Conservation (phyloP, 2,329 filamentous ascomycete species). For the Phaeosphaeriaceae sp. region DNA sequence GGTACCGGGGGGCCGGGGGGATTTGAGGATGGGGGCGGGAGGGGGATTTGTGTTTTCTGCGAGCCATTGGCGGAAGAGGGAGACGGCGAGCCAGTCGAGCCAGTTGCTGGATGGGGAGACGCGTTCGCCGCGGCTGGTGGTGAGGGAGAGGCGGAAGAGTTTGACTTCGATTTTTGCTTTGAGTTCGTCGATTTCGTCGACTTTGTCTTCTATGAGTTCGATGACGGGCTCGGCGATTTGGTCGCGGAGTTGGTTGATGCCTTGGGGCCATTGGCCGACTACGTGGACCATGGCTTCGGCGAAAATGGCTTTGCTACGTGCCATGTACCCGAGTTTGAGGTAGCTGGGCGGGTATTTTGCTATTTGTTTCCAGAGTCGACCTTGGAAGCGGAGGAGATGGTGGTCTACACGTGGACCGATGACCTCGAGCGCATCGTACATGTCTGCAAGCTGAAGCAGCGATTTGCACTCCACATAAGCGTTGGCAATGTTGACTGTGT, state of each 20-base stretch:
- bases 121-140: constrained; percentile 79
- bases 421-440: constrained; percentile 88
- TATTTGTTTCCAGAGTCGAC: constrained; percentile 91
- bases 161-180: constrained; percentile 80
- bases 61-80: constrained; percentile 89
- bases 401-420: constrained; percentile 91
- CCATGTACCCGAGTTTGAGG: constrained; percentile 85
- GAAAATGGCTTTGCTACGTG: constrained; percentile 79
- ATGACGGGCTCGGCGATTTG: constrained; percentile 77
- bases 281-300: constrained; percentile 86
- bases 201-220: constrained; percentile 93
- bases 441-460: constrained; percentile 85
- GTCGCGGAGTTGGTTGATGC: constrained; percentile 73
- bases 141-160: constrained; percentile 80
- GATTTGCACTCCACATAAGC: constrained; percentile 95
- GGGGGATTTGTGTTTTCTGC: constrained; percentile 85
- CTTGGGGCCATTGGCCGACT: constrained; percentile 89
- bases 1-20: constrained; percentile 46
- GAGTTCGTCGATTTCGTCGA: constrained; percentile 85
- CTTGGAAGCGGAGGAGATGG: constrained; percentile 90
- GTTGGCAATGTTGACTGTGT: constrained; percentile 86
- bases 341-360: constrained; percentile 95
- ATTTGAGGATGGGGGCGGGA: constrained; percentile 59
- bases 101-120: constrained; percentile 81
- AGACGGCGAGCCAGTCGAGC: constrained; percentile 87